Conservation (phyloP, 1,284 basidiomycete genomes). For the Thelephora terrestris region DNA sequence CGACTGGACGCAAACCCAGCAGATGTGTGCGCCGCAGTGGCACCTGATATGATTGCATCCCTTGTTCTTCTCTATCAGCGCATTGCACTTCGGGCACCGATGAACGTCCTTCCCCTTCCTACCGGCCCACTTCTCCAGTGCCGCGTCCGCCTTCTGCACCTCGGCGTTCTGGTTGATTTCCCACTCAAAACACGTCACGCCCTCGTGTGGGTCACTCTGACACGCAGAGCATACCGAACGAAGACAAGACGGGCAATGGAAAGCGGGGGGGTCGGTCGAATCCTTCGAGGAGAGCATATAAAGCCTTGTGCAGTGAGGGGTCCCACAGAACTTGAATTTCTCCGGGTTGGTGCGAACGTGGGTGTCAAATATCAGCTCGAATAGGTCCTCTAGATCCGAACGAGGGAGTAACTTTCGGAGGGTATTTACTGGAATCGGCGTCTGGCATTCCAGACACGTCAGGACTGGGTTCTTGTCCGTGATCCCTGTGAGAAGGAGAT, state of each 20-base stretch:
- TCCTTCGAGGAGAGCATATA: slow-evolving; percentile 27
- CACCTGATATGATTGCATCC: slow-evolving; percentile 23
- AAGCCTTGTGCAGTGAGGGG: slow-evolving; percentile 46
- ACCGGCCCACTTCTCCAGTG: slow-evolving; percentile 27
- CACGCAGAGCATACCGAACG: slow-evolving; percentile 33
- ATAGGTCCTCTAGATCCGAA: slow-evolving; percentile 32
- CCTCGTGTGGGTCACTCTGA: slow-evolving; percentile 31
- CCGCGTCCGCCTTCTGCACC: slow-evolving; percentile 31
- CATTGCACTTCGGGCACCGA: slow-evolving; percentile 18
- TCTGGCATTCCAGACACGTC: slow-evolving; percentile 39
- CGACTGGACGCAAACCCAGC: slow-evolving; percentile 17
- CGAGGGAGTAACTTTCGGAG: slow-evolving; percentile 36
- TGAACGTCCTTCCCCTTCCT: slow-evolving; percentile 18
- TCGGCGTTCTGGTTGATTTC: slow-evolving; percentile 20
- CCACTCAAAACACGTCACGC: slow-evolving; percentile 30
- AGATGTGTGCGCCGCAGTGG: slow-evolving; percentile 20
- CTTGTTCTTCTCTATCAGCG: slow-evolving; percentile 17
- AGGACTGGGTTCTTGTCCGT: slow-evolving; percentile 38
- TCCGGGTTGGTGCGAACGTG: slow-evolving; percentile 35
- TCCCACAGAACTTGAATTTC: slow-evolving; percentile 42
- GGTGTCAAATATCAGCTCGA: slow-evolving; percentile 33
- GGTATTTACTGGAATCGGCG: slow-evolving; percentile 36
- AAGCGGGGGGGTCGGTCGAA: slow-evolving; percentile 15
- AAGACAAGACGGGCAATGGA: slow-evolving; percentile 42
- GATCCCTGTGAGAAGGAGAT: slow-evolving; percentile 36